phyloP scores from a whole-genome alignment of 2,329 filamentous ascomycete species.

The Cytospora piceicola region DNA sequence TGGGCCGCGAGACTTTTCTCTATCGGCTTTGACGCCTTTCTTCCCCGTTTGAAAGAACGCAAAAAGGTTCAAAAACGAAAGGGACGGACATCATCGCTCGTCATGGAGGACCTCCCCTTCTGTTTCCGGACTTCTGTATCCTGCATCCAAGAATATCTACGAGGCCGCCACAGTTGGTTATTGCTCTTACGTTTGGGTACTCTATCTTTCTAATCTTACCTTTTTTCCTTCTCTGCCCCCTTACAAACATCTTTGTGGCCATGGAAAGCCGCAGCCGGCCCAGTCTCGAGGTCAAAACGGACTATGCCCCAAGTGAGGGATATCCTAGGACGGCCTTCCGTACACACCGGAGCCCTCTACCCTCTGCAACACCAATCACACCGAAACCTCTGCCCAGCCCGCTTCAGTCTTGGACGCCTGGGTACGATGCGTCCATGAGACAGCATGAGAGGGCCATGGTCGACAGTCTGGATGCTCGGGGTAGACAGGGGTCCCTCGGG shows the following conservation, averaged over 20 bases:
- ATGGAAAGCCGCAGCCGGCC: conserved; percentile 40
- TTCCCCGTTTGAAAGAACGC: conserved; percentile 13
- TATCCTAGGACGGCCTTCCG: conserved; percentile 34
- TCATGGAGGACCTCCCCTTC: conserved; percentile 3
- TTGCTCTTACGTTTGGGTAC: neutral
- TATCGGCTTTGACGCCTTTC: neutral
- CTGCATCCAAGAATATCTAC: conserved; percentile 2
- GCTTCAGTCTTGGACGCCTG: conserved; percentile 38
- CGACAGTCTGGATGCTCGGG: conserved; percentile 40
- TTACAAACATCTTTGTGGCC: conserved; percentile 20
- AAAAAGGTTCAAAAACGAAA: conserved; percentile 20
- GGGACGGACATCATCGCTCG: conserved; percentile 7
- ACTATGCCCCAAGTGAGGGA: conserved; percentile 32
- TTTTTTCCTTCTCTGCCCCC: neutral
- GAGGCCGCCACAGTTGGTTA: conserved; percentile 7
- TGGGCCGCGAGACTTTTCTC: neutral
- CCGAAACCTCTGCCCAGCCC: conserved; percentile 42
- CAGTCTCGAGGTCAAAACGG: conserved; percentile 41
- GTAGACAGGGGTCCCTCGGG: conserved; percentile 11
- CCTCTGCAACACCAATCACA: conserved; percentile 39
- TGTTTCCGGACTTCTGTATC: conserved; percentile 2
- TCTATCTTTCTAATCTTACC: neutral
- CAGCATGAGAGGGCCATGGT: conserved; percentile 43
- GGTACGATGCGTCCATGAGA: conserved; percentile 42
- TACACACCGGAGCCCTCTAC: conserved; percentile 35